These are phyloP conservation scores for Yamadazyma sp. DNA, from an alignment of 1,139 yeast genomes.

Conservation along the genomic window DNA sequence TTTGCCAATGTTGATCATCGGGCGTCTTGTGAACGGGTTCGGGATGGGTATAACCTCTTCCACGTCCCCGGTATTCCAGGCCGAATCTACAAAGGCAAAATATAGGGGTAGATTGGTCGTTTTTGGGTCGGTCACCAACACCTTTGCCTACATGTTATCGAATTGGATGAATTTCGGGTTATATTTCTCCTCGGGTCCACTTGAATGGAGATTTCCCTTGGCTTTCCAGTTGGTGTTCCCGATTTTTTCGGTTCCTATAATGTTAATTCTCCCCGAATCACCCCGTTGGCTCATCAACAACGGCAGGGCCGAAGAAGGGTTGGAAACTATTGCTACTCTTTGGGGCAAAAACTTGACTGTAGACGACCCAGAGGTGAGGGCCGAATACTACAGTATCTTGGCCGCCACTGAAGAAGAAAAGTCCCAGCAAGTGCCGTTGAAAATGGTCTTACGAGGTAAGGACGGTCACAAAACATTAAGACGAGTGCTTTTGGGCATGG, in stretches of 20 bases:
- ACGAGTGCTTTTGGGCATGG: conserved; percentile 37
- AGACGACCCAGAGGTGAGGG: conserved; percentile 11
- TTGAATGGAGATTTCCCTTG: conserved; percentile 29
- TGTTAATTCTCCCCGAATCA: conserved; percentile 41
- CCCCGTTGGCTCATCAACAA: conserved; percentile 41
- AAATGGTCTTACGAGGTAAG: conserved; percentile 12
- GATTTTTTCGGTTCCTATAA: conserved; percentile 18
- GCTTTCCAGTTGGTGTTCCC: conserved; percentile 33
- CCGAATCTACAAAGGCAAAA: conserved; percentile 31
- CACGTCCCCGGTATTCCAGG: conserved; percentile 30
- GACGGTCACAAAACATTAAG: conserved; percentile 20
- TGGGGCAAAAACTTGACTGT: conserved; percentile 13
- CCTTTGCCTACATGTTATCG: conserved; percentile 23
- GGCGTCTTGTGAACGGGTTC: conserved; percentile 39
- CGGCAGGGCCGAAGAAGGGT: conserved; percentile 16
- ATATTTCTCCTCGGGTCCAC: conserved; percentile 19
- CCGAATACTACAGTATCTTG: conserved; percentile 16
- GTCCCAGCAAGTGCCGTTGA: conserved; percentile 12
- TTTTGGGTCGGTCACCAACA: conserved; percentile 30
- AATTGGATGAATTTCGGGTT: conserved; percentile 26
- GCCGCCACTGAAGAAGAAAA: conserved; percentile 17
- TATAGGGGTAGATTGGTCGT: conserved; percentile 34
- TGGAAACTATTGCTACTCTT: conserved; percentile 14
- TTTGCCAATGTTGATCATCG: conserved; percentile 26
- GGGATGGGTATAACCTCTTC: conserved; percentile 32